Evolutionary conservation across 257 asterid genomes (phyloP).

Genomic region (Penstemon newberryi): DNA sequence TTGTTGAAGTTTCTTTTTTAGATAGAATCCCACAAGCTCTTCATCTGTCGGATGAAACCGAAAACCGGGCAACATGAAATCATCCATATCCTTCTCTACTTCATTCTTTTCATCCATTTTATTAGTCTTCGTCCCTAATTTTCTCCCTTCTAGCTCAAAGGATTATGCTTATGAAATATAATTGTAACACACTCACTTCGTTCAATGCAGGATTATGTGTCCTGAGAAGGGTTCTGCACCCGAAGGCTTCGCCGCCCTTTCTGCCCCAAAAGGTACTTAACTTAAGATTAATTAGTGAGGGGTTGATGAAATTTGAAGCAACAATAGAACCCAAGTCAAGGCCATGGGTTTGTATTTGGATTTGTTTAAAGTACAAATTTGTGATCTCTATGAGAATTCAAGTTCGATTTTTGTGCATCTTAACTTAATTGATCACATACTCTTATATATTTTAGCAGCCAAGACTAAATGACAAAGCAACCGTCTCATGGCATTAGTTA

Average conservation of each 20-base stretch:
- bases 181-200: neutral
- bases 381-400: slow-evolving; percentile 51
- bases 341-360: slow-evolving; percentile 35
- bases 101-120: slow-evolving; percentile 53
- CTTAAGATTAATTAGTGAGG: neutral
- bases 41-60: slow-evolving; percentile 89
- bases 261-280: slow-evolving; percentile 12
- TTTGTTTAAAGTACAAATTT: slow-evolving; percentile 45
- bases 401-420: slow-evolving; percentile 39
- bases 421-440: slow-evolving; percentile 41
- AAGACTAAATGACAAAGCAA: slow-evolving; percentile 65
- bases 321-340: slow-evolving; percentile 38
- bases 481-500: slow-evolving; percentile 42
- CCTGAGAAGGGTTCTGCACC: slow-evolving; percentile 10
- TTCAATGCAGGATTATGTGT: neutral
- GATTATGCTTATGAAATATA: neutral
- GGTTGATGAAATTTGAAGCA: neutral
- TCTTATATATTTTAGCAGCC: slow-evolving; percentile 39
- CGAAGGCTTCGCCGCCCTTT: neutral
- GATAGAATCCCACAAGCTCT: slow-evolving; percentile 77
- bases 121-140: neutral
- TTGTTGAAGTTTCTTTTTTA: slow-evolving; percentile 66
- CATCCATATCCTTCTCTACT: slow-evolving; percentile 56
- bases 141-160: neutral
- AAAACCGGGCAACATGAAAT: slow-evolving; percentile 75